Evolutionary conservation across 2,329 filamentous ascomycete species (phyloP).

Genomic region (Didymella keratinophila): DNA sequence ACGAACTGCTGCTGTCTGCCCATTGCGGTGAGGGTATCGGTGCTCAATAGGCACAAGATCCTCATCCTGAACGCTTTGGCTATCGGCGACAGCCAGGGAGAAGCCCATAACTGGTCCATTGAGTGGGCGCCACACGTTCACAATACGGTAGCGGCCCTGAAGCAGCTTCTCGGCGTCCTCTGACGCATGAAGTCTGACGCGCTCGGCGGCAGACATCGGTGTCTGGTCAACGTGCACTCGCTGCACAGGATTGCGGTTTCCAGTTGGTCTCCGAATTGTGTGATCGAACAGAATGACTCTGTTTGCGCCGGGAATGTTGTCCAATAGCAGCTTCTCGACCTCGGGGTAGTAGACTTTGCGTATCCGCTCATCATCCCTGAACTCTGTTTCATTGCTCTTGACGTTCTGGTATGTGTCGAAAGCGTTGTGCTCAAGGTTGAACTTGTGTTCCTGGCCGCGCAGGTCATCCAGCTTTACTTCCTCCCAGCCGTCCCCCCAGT

Average conservation of each 20-base stretch:
- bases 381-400: slow-evolving; percentile 64
- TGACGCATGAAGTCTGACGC: slow-evolving; percentile 72
- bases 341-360: slow-evolving; percentile 82
- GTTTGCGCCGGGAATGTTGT: slow-evolving; percentile 70
- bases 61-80: slow-evolving; percentile 61
- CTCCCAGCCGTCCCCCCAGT: slow-evolving; percentile 63
- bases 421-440: slow-evolving; percentile 75
- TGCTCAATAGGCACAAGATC: slow-evolving; percentile 78
- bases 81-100: slow-evolving; percentile 67
- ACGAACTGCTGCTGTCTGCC: slow-evolving; percentile 76
- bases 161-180: slow-evolving; percentile 73
- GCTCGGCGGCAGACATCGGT: slow-evolving; percentile 66
- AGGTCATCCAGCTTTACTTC: slow-evolving; percentile 73
- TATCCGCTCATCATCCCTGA: slow-evolving; percentile 74
- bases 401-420: slow-evolving; percentile 72
- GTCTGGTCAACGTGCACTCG: slow-evolving; percentile 88
- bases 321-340: slow-evolving; percentile 74
- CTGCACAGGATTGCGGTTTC: slow-evolving; percentile 72
- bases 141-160: slow-evolving; percentile 75
- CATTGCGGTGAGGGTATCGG: slow-evolving; percentile 72
- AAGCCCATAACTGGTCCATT: slow-evolving; percentile 65
- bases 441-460: slow-evolving; percentile 72
- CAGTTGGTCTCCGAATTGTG: slow-evolving; percentile 76
- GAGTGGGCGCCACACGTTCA: slow-evolving; percentile 83
- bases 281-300: slow-evolving; percentile 84